Percentiles rank a stretch among this genome's conserved stretches.
Evolutionary conservation across 495 filamentous ascomycete genomes (phyloP).

Genomic region (Thermothielavioides terrestris): DNA sequence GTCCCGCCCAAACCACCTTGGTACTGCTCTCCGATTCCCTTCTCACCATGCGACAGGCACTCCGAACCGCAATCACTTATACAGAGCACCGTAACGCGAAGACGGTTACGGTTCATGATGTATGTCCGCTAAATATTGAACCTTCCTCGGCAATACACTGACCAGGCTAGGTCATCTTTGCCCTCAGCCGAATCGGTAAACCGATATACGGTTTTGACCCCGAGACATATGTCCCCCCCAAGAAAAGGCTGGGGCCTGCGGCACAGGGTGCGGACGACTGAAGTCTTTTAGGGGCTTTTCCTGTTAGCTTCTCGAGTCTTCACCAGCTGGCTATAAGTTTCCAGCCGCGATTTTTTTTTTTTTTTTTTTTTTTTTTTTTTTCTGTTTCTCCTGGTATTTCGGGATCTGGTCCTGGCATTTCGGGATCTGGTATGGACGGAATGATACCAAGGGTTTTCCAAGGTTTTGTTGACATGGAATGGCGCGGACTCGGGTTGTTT

Average conservation of each 20-base stretch:
- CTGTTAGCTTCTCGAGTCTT: too few relatives aligned
- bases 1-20: not conserved
- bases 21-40: not conserved
- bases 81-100: conserved; percentile 45
- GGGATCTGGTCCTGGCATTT: too few relatives aligned
- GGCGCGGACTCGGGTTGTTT: too few relatives aligned
- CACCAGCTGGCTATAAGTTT: too few relatives aligned
- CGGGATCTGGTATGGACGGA: too few relatives aligned
- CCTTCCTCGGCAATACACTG: not conserved
- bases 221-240: conserved; percentile 8
- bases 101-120: conserved; percentile 58
- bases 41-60: conserved; percentile 32
- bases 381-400: too few relatives aligned
- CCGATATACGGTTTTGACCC: conserved; percentile 47
- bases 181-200: conserved; percentile 39
- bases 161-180: conserved; percentile 49
- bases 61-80: conserved; percentile 43
- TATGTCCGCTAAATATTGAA: conserved; percentile 24
- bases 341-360: too few relatives aligned
- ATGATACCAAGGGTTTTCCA: too few relatives aligned
- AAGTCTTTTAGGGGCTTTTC: too few relatives aligned
- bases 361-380: too few relatives aligned
- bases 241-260: not conserved
- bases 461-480: too few relatives aligned
- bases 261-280: not conserved